Conservation (phyloP, 164 flowering plant genomes). For the Euptelea pleiosperma region DNA sequence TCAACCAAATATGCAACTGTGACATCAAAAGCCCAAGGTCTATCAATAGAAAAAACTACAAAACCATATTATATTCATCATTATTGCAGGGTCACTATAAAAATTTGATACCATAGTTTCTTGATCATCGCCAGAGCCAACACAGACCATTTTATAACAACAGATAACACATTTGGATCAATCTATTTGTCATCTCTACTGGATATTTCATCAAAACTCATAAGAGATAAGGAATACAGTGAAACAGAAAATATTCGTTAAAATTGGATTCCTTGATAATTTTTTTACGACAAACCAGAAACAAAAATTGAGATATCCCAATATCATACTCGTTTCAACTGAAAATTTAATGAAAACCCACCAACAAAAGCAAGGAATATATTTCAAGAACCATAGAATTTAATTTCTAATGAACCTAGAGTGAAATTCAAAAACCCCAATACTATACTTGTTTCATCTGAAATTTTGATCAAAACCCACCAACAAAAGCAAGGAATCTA, state of each 20-base stretch:
- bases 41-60: not conserved
- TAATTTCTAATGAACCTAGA: not conserved
- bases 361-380: conserved; percentile 2
- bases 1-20: too few species aligned
- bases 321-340: not conserved
- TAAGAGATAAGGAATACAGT: not conserved
- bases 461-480: not conserved
- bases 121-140: not conserved
- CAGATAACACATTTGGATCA: not conserved
- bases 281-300: too few species aligned
- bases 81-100: not conserved
- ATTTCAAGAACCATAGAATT: not conserved
- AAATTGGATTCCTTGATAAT: too few species aligned
- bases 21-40: not conserved
- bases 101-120: not conserved
- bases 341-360: not conserved
- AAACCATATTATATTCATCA: not conserved
- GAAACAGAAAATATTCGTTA: too few species aligned
- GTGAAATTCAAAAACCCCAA: not conserved
- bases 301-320: too few species aligned
- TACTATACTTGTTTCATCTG: not conserved
- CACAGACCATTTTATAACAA: not conserved
- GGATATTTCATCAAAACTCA: not conserved
- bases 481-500: not conserved
- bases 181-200: not conserved